Evolutionary conservation across 139 green algal species (phyloP).

Genomic region (Microglena sp.): DNA sequence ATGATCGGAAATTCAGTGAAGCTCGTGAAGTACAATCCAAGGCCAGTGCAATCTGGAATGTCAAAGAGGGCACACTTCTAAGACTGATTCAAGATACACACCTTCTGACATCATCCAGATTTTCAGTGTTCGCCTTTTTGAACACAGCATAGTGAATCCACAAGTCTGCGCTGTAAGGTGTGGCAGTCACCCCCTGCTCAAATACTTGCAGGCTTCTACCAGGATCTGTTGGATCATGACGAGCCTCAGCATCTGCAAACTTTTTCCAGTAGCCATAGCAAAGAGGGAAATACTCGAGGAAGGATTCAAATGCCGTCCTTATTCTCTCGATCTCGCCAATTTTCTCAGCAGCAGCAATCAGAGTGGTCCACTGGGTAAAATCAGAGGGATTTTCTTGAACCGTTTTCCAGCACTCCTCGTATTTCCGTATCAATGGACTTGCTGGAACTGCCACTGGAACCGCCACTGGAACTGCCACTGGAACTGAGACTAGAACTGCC

Average conservation of each 20-base stretch:
- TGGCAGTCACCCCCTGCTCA: conserved; percentile 52
- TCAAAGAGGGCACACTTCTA: too few species aligned
- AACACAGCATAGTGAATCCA: conserved; percentile 57
- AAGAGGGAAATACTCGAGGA: conserved; percentile 65
- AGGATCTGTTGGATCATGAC: conserved; percentile 27
- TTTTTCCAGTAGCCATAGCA: conserved; percentile 90
- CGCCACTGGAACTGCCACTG: background rate
- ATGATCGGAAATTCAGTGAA: too few species aligned
- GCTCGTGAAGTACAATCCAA: too few species aligned
- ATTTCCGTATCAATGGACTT: conserved; percentile 21
- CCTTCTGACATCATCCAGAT: conserved; percentile 44
- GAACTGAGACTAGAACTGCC: too few species aligned
- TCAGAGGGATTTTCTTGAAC: conserved; percentile 51
- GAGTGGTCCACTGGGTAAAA: conserved; percentile 57
- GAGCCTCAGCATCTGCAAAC: conserved; percentile 60
- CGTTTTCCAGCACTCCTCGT: conserved; percentile 21
- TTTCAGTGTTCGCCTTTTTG: conserved; percentile 28
- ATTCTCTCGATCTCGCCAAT: conserved; percentile 47
- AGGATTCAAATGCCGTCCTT: conserved; percentile 51
- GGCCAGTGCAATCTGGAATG: too few species aligned
- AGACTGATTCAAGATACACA: too few species aligned
- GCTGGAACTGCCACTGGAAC: background rate
- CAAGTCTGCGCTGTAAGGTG: conserved; percentile 65
- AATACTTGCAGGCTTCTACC: conserved; percentile 45
- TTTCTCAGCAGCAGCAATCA: conserved; percentile 52